Evolutionary conservation across 2,329 filamentous ascomycete species (phyloP).

Genomic region (Cylindrodendrum hubeiense): DNA sequence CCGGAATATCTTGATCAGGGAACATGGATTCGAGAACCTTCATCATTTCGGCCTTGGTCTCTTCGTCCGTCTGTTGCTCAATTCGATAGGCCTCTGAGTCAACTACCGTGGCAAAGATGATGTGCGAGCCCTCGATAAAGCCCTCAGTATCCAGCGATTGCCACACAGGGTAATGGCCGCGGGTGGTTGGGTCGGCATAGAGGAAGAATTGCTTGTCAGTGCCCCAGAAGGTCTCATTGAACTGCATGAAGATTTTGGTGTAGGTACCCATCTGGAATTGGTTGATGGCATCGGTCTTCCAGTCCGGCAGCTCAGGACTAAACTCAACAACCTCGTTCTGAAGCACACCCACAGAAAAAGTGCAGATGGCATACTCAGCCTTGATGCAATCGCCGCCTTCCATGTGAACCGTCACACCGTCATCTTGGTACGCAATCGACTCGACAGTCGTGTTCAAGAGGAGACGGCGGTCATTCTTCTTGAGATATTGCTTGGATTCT

Average conservation of each 20-base stretch:
- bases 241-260: slow-evolving; percentile 80
- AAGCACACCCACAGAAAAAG: slow-evolving; percentile 76
- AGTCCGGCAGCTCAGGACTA: slow-evolving; percentile 68
- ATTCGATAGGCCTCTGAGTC: slow-evolving; percentile 67
- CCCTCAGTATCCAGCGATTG: slow-evolving; percentile 70
- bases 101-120: slow-evolving; percentile 75
- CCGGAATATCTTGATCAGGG: slow-evolving; percentile 65
- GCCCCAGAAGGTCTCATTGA: slow-evolving; percentile 75
- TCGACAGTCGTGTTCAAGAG: slow-evolving; percentile 70
- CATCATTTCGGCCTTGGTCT: slow-evolving; percentile 69
- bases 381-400: slow-evolving; percentile 67
- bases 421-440: slow-evolving; percentile 63
- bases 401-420: slow-evolving; percentile 66
- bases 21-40: slow-evolving; percentile 72
- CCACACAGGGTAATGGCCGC: slow-evolving; percentile 68
- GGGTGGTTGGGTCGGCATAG: slow-evolving; percentile 56
- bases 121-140: slow-evolving; percentile 71
- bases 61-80: slow-evolving; percentile 69
- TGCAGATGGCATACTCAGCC: slow-evolving; percentile 74
- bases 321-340: slow-evolving; percentile 72
- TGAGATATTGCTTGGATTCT: slow-evolving; percentile 69
- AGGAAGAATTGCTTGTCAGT: slow-evolving; percentile 58
- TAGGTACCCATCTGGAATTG: slow-evolving; percentile 79
- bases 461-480: slow-evolving; percentile 66
- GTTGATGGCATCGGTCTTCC: slow-evolving; percentile 74